Conservation (phyloP, 176 grass and related monocot species). For the Tillandsia leiboldiana region DNA sequence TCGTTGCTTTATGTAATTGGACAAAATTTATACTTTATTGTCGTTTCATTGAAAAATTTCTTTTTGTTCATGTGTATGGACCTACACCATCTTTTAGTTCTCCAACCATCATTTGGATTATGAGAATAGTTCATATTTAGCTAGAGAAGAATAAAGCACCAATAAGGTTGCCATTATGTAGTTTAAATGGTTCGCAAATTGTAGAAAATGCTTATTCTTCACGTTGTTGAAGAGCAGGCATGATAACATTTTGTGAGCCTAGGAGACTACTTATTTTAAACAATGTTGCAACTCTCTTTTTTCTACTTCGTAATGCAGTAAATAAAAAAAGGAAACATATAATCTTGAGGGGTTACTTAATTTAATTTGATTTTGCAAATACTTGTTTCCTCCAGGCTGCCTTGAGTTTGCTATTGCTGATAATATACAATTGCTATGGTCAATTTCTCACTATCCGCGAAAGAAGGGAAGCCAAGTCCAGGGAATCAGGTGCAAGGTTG, state of each 20-base stretch:
- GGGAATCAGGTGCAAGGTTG: conserved; percentile 52
- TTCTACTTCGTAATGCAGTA: not conserved
- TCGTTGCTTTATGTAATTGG: too few relatives aligned
- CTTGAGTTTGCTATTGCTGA: conserved; percentile 37
- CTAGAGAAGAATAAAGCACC: not conserved
- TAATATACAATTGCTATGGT: conserved; percentile 64
- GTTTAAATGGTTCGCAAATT: not conserved
- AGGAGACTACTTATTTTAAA: not conserved
- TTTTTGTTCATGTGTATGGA: too few relatives aligned
- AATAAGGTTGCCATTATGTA: not conserved
- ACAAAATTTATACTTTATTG: too few relatives aligned
- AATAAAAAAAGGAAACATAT: not conserved
- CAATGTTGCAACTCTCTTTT: not conserved
- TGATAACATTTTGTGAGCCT: not conserved
- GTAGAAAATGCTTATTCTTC: not conserved
- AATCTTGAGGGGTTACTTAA: not conserved
- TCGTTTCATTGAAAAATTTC: too few relatives aligned
- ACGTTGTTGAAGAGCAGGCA: not conserved
- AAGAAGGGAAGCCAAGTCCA: conserved; percentile 39
- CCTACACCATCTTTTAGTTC: too few relatives aligned
- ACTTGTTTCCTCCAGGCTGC: conserved; percentile 31
- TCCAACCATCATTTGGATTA: too few relatives aligned
- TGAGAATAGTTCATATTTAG: not conserved
- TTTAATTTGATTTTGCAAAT: not conserved
- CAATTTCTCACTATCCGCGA: conserved; percentile 36